Percentiles rank a stretch among this genome's conserved stretches.
Evolutionary conservation across 2,329 filamentous ascomycete genomes (phyloP).

Genomic region (Ceratocystis cacaofunesta): DNA sequence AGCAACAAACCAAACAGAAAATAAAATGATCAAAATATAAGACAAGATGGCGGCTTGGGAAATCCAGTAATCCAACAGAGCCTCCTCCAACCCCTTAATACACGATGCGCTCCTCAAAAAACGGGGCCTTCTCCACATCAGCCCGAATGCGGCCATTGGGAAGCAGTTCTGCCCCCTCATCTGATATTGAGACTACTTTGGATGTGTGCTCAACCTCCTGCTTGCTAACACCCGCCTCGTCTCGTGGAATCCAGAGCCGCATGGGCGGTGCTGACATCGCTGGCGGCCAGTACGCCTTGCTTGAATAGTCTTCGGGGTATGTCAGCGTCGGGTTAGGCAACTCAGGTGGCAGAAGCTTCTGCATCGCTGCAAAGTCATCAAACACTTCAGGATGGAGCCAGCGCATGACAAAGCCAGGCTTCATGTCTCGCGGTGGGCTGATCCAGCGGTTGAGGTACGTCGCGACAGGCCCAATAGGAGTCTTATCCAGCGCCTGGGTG

Average conservation of each 20-base stretch:
- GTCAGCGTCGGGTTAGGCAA: conserved; percentile 19
- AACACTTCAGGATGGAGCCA: conserved; percentile 70
- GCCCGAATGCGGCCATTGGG: conserved; percentile 25
- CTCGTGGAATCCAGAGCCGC: conserved; percentile 61
- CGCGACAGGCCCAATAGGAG: conserved; percentile 22
- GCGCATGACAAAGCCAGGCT: conserved; percentile 41
- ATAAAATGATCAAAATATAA: no score
- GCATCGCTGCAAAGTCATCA: conserved; percentile 50
- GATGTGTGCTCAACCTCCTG: conserved; percentile 56
- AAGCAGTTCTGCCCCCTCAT: conserved; percentile 54
- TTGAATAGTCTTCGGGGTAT: conserved; percentile 44
- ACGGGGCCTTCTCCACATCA: conserved; percentile 28
- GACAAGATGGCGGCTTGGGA: no score
- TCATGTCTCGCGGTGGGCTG: conserved; percentile 20
- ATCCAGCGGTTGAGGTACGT: conserved; percentile 22
- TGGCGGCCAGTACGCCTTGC: conserved; percentile 57
- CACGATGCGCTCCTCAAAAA: conserved; percentile 24
- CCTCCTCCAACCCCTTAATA: conserved; percentile 24
- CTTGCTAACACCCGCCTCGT: conserved; percentile 50
- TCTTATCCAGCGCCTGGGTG: conserved; percentile 20
- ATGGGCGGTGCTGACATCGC: conserved; percentile 47
- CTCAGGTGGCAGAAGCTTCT: conserved; percentile 17
- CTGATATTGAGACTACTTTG: conserved; percentile 54
- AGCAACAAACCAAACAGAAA: neutral
- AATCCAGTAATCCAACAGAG: neutral